Percentiles rank a stretch among this genome's conserved stretches.
phyloP scores from a whole-genome alignment of 2,329 filamentous ascomycete species.

The Ascochyta fabae region DNA sequence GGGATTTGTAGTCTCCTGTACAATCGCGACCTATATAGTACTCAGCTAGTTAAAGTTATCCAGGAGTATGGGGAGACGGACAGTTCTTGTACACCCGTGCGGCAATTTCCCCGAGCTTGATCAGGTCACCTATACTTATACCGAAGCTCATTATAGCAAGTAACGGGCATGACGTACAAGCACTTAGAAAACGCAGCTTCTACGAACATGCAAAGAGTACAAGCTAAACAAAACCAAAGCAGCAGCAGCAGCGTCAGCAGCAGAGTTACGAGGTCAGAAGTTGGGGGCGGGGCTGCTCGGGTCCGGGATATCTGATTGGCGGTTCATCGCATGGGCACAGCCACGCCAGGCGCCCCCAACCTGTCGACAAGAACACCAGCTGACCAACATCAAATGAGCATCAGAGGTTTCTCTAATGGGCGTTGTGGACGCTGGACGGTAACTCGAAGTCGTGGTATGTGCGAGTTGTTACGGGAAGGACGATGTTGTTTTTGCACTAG shows the following conservation, averaged over 20 bases:
- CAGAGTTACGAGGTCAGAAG: neutral
- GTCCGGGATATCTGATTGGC: neutral
- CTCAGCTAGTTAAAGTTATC: neutral
- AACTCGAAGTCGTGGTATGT: too few relatives aligned
- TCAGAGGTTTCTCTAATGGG: too few relatives aligned
- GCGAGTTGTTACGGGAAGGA: too few relatives aligned
- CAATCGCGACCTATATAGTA: constrained; percentile 35
- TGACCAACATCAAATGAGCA: too few relatives aligned
- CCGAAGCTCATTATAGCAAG: constrained; percentile 35
- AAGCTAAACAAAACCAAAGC: neutral
- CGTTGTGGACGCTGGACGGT: too few relatives aligned
- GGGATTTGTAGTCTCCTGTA: constrained; percentile 37
- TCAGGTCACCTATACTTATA: constrained; percentile 33
- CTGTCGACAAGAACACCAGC: too few relatives aligned
- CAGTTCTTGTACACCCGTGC: constrained; percentile 36
- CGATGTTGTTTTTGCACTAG: too few relatives aligned
- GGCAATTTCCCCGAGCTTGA: constrained; percentile 36
- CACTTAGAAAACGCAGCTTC: neutral
- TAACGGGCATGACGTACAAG: neutral
- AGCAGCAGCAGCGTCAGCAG: neutral
- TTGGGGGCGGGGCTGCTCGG: neutral
- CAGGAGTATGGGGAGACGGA: constrained; percentile 1
- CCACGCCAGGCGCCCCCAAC: neutral
- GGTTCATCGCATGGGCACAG: neutral
- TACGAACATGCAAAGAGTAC: too few relatives aligned